Conservation (phyloP, 2,329 filamentous ascomycete genomes). For the Beauveria caledonica region DNA sequence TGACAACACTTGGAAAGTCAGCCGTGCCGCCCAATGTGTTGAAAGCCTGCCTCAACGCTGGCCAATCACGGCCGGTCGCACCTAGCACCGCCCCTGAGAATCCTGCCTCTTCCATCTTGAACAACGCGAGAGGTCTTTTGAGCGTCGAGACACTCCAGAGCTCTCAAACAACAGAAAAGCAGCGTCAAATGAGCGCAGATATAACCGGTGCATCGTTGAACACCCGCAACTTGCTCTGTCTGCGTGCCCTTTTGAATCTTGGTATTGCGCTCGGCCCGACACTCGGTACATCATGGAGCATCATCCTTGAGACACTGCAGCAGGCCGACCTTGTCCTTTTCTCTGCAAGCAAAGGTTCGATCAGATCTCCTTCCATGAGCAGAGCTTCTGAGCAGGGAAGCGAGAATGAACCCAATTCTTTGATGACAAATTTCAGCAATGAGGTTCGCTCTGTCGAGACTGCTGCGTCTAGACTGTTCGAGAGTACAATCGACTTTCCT, state of each 20-base stretch:
- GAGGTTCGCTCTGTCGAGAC: constrained; percentile 86
- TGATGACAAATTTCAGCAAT: constrained; percentile 60
- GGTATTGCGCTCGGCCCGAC: constrained; percentile 92
- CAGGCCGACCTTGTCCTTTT: constrained; percentile 85
- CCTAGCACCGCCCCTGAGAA: constrained; percentile 40
- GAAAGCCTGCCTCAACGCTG: constrained; percentile 48
- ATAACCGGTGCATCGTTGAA: constrained; percentile 53
- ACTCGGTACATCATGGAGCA: constrained; percentile 76
- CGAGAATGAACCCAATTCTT: constrained; percentile 41
- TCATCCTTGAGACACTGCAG: constrained; percentile 84
- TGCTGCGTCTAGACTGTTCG: constrained; percentile 76
- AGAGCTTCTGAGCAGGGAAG: constrained; percentile 38
- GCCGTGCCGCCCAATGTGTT: constrained; percentile 78
- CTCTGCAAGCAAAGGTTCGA: constrained; percentile 47
- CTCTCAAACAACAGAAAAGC: constrained; percentile 48
- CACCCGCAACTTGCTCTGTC: constrained; percentile 80
- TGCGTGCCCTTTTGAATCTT: constrained; percentile 86
- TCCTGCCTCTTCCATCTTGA: constrained; percentile 48
- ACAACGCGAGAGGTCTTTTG: constrained; percentile 62
- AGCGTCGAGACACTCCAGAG: constrained; percentile 64
- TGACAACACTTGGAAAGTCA: constrained; percentile 88
- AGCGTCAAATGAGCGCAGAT: constrained; percentile 53
- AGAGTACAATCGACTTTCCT: constrained; percentile 87
- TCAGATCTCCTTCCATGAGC: constrained; percentile 40
- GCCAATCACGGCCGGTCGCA: constrained; percentile 33